A percentile compares a stretch with the other conserved stretches of the same genome.
Evolutionary conservation across 495 filamentous ascomycete genomes (phyloP).

Genomic region (Platismatia glauca): DNA sequence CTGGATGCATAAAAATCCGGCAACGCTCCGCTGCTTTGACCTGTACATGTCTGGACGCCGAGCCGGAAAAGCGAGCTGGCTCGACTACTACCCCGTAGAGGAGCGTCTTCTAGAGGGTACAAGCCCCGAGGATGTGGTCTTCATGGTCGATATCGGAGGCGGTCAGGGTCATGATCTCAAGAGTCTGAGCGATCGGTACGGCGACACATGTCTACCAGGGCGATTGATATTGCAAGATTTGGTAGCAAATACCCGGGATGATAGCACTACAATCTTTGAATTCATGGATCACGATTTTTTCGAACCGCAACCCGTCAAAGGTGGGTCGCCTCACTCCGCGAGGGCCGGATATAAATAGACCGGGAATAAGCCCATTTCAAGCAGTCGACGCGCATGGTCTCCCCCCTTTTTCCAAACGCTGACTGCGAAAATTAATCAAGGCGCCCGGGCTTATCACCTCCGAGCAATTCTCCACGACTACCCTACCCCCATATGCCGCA

Average conservation of each 20-base stretch:
- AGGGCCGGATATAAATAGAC: neutral
- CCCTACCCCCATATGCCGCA: slow-evolving; percentile 33
- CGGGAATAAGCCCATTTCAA: neutral
- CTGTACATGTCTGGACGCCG: slow-evolving; percentile 23
- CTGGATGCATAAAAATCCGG: neutral
- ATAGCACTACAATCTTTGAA: slow-evolving; percentile 14
- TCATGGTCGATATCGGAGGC: slow-evolving; percentile 30
- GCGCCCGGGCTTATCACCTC: slow-evolving; percentile 35
- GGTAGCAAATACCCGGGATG: neutral
- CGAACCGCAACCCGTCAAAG: slow-evolving; percentile 29
- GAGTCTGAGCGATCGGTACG: slow-evolving; percentile 23
- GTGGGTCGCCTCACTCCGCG: slow-evolving; percentile 12
- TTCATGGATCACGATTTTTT: slow-evolving; percentile 26
- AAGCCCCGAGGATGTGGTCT: slow-evolving; percentile 16
- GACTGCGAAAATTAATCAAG: neutral
- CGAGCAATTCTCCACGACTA: slow-evolving; percentile 42
- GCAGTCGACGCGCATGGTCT: neutral
- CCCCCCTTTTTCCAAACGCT: neutral
- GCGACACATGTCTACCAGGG: slow-evolving; percentile 17
- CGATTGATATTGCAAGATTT: slow-evolving; percentile 26
- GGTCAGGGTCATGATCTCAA: slow-evolving; percentile 22
- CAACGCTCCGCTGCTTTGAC: neutral
- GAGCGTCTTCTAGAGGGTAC: slow-evolving; percentile 28
- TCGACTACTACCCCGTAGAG: slow-evolving; percentile 32
- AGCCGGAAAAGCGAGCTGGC: slow-evolving; percentile 32